Conservation (phyloP, 1,139 yeast genomes). For the Kodamaea plutei region DNA sequence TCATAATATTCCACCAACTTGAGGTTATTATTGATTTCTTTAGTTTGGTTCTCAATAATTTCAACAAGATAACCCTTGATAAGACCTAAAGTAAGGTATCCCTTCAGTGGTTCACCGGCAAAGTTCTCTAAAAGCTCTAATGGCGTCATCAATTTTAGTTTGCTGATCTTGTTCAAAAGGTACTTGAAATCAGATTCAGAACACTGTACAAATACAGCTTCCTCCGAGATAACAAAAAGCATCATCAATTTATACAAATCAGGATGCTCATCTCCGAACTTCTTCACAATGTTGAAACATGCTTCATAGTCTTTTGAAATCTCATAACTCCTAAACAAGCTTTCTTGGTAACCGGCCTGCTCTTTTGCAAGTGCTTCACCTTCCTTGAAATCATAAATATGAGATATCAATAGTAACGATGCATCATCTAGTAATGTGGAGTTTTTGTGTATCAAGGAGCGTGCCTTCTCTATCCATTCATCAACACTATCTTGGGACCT, state of each 20-base stretch:
- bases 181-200: conserved; percentile 48
- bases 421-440: conserved; percentile 50
- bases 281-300: conserved; percentile 53
- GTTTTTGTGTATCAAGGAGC: conserved; percentile 42
- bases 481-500: conserved; percentile 3
- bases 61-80: conserved; percentile 67
- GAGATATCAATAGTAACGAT: conserved; percentile 61
- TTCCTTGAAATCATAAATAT: conserved; percentile 53
- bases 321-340: conserved; percentile 61
- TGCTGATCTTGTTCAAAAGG: conserved; percentile 52
- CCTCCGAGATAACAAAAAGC: conserved; percentile 58
- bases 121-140: conserved; percentile 71
- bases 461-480: conserved; percentile 67
- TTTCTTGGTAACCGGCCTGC: conserved; percentile 52
- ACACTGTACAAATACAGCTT: conserved; percentile 48
- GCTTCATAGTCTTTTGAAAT: conserved; percentile 54
- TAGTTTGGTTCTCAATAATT: conserved; percentile 55
- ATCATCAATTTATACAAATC: conserved; percentile 66
- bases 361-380: conserved; percentile 40
- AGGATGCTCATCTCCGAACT: conserved; percentile 59
- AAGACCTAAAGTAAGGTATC: conserved; percentile 68
- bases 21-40: conserved; percentile 65
- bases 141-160: conserved; percentile 60
- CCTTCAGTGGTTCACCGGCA: conserved; percentile 42
- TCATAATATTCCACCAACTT: conserved; percentile 67